Evolutionary conservation across 208 protist species (phyloP).

Genomic region (Giardia duodenalis): DNA sequence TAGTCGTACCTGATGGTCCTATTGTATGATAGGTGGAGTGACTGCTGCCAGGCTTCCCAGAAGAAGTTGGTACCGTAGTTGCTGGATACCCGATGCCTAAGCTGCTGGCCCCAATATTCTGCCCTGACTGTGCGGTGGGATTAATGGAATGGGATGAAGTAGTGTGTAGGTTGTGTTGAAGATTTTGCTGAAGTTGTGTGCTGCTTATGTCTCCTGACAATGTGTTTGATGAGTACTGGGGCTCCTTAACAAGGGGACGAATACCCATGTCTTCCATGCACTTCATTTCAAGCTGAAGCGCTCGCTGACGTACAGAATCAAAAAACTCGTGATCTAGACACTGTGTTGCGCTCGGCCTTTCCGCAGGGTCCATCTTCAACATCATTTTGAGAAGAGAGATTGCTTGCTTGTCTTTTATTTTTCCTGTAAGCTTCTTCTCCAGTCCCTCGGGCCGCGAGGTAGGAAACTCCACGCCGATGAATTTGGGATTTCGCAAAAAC

Average conservation of each 20-base stretch:
- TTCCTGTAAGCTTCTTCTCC: neutral
- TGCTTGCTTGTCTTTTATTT: slow-evolving; percentile 25
- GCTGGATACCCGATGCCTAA: neutral
- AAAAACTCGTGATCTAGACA: neutral
- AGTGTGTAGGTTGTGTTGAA: neutral
- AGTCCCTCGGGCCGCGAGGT: neutral
- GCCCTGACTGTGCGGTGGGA: neutral
- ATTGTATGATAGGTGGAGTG: neutral
- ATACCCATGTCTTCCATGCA: slow-evolving; percentile 3
- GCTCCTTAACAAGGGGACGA: neutral
- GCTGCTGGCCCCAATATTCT: neutral
- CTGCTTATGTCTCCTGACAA: neutral
- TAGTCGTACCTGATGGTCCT: neutral
- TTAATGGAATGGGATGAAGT: neutral
- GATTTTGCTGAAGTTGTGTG: neutral
- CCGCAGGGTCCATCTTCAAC: slow-evolving; percentile 14
- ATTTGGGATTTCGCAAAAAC: slow-evolving; percentile 30
- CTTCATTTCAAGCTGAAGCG: neutral
- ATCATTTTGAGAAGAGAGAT: slow-evolving; percentile 5
- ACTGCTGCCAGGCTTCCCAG: neutral
- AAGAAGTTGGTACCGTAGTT: neutral
- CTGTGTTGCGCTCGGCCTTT: neutral
- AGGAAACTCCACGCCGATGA: slow-evolving; percentile 9
- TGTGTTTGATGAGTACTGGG: neutral
- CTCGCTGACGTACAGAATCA: neutral